These are phyloP conservation scores for Juglanconis juglandina DNA, from an alignment of 2,329 filamentous ascomycete species.

Conservation along the genomic window DNA sequence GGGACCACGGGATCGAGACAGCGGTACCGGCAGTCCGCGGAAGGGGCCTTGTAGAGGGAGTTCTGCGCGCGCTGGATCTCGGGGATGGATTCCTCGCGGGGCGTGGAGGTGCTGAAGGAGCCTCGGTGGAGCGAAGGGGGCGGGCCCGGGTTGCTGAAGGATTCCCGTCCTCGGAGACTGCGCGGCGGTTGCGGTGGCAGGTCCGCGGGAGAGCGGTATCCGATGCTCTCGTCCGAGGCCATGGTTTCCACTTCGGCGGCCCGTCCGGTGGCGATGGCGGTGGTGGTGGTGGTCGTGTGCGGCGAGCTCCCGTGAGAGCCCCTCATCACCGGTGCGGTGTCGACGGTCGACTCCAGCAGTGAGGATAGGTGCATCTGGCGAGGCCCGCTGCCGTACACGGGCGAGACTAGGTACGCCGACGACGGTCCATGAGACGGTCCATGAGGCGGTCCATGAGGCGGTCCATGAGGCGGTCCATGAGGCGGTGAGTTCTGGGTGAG, in stretches of 20 bases:
- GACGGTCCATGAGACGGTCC: not conserved
- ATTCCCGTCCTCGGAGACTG: not conserved
- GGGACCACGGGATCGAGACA: conserved; percentile 40
- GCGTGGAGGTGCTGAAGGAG: conserved; percentile 23
- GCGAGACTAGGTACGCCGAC: conserved; percentile 11
- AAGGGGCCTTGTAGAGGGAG: conserved; percentile 25
- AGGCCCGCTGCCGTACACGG: conserved; percentile 3
- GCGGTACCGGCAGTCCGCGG: conserved; percentile 34
- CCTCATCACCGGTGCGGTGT: not conserved
- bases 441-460: not conserved
- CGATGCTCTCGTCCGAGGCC: conserved; percentile 27
- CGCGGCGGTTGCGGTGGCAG: not conserved
- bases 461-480: not conserved
- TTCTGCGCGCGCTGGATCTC: conserved; percentile 18
- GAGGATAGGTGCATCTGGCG: conserved; percentile 20
- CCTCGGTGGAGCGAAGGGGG: not conserved
- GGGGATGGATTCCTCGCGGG: conserved; percentile 18
- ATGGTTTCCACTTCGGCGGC: conserved; percentile 19
- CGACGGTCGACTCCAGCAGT: conserved; percentile 17
- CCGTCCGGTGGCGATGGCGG: not conserved
- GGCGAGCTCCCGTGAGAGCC: conserved; percentile 11
- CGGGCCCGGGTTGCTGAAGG: conserved; percentile 6
- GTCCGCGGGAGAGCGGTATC: conserved; percentile 27
- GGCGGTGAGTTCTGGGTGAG: conserved; percentile 3
- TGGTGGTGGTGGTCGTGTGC: conserved; percentile 1